Evolutionary conservation across 1,284 basidiomycete species (phyloP).

Genomic region (Paramarasmius palmivorus): DNA sequence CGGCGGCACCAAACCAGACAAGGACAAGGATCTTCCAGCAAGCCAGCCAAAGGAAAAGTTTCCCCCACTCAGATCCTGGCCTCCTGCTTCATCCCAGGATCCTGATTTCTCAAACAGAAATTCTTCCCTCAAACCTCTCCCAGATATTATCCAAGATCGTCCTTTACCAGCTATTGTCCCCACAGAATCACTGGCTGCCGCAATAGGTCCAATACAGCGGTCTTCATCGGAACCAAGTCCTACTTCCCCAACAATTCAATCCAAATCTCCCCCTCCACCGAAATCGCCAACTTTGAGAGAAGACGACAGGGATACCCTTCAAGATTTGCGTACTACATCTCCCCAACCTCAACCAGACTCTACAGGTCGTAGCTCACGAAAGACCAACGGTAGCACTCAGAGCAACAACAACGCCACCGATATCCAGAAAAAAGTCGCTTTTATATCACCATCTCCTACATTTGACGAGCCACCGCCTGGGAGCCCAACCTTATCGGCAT

Average conservation of each 20-base stretch:
- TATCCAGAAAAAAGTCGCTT: slow-evolving; percentile 80
- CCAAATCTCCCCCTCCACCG: neutral
- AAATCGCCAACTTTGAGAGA: slow-evolving; percentile 1
- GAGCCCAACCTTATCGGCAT: slow-evolving; percentile 32
- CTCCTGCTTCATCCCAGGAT: slow-evolving; percentile 55
- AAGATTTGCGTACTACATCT: slow-evolving; percentile 17
- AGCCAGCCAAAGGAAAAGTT: slow-evolving; percentile 56
- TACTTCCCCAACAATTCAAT: slow-evolving; percentile 24
- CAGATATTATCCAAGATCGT: slow-evolving; percentile 53
- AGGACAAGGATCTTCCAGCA: slow-evolving; percentile 28
- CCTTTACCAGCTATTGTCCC: slow-evolving; percentile 55
- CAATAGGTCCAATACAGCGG: slow-evolving; percentile 14
- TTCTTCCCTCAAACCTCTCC: slow-evolving; percentile 65
- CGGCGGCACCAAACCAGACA: slow-evolving; percentile 61
- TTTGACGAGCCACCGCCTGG: slow-evolving; percentile 38
- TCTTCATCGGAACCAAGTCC: slow-evolving; percentile 26
- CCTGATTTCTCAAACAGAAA: slow-evolving; percentile 22
- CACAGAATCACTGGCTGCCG: slow-evolving; percentile 22
- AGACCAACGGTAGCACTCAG: slow-evolving; percentile 45
- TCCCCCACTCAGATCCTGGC: slow-evolving; percentile 65
- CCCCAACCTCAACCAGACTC: slow-evolving; percentile 38
- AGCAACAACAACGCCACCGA: slow-evolving; percentile 38
- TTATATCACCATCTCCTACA: slow-evolving; percentile 76
- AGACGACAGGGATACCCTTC: neutral
- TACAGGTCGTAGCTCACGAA: slow-evolving; percentile 52